Conservation (phyloP, 139 green algal genomes). For the Coccomyxa sp. region DNA sequence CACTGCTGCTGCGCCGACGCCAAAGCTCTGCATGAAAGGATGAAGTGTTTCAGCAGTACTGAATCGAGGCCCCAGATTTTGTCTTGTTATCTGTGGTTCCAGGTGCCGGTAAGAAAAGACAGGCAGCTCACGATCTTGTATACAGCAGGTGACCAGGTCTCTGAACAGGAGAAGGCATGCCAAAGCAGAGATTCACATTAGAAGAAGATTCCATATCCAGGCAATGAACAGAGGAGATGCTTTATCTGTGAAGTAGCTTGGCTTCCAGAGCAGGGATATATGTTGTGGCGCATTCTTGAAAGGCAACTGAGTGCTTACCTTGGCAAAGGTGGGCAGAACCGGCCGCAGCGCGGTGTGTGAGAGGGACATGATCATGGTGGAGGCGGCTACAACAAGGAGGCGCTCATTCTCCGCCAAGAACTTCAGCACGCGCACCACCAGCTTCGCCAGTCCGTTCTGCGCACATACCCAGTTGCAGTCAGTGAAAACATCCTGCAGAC, state of each 20-base stretch:
- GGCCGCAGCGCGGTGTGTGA: constrained; percentile 27
- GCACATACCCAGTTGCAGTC: no score
- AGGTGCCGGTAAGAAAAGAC: neutral
- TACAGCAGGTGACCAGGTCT: no score
- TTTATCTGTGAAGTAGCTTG: neutral
- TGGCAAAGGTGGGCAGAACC: constrained; percentile 30
- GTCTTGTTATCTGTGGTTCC: neutral
- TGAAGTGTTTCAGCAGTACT: neutral
- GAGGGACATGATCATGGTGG: constrained; percentile 21
- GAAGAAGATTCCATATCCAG: no score
- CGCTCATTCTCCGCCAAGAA: constrained; percentile 19
- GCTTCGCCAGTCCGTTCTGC: neutral
- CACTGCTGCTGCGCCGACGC: constrained; percentile 25
- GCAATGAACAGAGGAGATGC: no score
- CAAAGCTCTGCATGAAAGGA: constrained; percentile 21
- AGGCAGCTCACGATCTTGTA: no score
- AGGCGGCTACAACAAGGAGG: constrained; percentile 26
- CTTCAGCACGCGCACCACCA: neutral
- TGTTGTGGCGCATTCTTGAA: no score
- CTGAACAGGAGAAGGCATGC: no score
- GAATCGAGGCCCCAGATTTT: no score
- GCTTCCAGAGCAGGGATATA: neutral
- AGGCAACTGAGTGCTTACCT: constrained; percentile 4
- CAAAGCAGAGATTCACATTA: no score
- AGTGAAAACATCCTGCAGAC: no score